Evolutionary conservation across 192 early-diverging fungal species (phyloP).

Genomic region (Coemansia sp.): DNA sequence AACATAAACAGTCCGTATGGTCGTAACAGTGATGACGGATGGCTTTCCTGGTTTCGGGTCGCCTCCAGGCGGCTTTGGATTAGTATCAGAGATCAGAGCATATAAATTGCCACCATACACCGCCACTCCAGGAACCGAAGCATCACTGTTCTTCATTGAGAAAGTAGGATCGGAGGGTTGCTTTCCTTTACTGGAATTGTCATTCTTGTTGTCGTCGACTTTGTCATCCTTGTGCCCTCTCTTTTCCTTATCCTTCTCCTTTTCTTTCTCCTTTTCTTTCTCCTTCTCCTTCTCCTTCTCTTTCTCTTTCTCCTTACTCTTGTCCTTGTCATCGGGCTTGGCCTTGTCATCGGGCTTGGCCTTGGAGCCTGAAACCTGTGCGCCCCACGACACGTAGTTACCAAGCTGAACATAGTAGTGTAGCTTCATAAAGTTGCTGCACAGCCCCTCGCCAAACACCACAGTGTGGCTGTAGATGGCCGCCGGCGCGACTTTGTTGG

Average conservation of each 20-base stretch:
- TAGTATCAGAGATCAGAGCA: neutral
- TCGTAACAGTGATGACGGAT: slow-evolving; percentile 4
- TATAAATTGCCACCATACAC: slow-evolving; percentile 36
- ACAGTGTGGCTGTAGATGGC: slow-evolving; percentile 45
- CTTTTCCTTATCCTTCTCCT: no score
- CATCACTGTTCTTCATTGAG: neutral
- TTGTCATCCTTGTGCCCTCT: no score
- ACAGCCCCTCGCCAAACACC: slow-evolving; percentile 33
- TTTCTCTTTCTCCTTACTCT: no score
- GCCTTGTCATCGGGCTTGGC: neutral
- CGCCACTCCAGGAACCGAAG: slow-evolving; percentile 8
- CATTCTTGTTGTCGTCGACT: neutral
- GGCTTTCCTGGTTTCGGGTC: neutral
- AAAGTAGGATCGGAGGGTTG: slow-evolving; percentile 2
- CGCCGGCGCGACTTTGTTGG: slow-evolving; percentile 12
- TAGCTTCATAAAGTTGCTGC: slow-evolving; percentile 20
- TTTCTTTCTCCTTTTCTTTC: no score
- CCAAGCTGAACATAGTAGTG: slow-evolving; percentile 29
- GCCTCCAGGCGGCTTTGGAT: neutral
- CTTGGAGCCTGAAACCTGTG: neutral
- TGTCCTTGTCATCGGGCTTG: no score
- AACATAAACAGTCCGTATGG: neutral
- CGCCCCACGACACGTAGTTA: slow-evolving; percentile 41
- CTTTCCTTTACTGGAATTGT: slow-evolving; percentile 11
- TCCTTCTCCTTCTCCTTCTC: no score